These are phyloP conservation scores for Ophiognomonia clavigignenti-juglandacearum DNA, from an alignment of 2,329 filamentous ascomycete species.

Conservation along the genomic window DNA sequence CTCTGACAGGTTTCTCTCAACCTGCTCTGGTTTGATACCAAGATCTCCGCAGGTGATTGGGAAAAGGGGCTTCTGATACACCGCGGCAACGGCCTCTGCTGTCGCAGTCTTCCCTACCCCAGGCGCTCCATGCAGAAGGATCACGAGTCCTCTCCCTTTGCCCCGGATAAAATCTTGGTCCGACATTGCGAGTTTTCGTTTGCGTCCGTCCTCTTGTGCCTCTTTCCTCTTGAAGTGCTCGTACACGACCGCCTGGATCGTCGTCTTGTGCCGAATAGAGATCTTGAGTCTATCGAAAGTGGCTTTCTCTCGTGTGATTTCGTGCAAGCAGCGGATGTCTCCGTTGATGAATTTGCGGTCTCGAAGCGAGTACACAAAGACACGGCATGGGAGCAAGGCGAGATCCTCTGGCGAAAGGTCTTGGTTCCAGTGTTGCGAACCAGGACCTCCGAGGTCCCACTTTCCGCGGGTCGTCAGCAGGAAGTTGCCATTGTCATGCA, in stretches of 20 bases:
- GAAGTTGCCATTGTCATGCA: no score
- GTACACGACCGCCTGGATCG: background rate
- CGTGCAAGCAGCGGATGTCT: background rate
- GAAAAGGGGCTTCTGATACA: constrained; percentile 26
- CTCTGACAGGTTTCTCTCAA: constrained; percentile 23
- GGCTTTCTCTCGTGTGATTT: background rate
- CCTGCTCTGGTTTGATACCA: constrained; percentile 20
- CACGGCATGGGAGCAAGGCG: background rate
- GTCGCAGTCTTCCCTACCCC: constrained; percentile 36
- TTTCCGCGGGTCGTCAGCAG: no score
- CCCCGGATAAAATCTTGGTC: constrained; percentile 16
- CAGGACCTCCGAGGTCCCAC: no score
- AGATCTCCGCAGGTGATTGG: constrained; percentile 25
- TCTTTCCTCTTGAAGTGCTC: constrained; percentile 1
- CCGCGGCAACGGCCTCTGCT: constrained; percentile 31
- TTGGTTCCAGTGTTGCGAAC: background rate
- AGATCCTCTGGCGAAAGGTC: background rate
- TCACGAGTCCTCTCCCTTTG: constrained; percentile 31
- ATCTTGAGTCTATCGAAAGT: background rate
- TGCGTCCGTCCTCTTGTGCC: background rate
- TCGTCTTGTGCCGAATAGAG: background rate
- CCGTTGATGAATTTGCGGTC: background rate
- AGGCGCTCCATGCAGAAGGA: no score
- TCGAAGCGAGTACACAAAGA: background rate
- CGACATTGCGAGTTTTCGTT: background rate